Conservation (phyloP, 495 filamentous ascomycete species). For the Aspergillus nidulans region DNA sequence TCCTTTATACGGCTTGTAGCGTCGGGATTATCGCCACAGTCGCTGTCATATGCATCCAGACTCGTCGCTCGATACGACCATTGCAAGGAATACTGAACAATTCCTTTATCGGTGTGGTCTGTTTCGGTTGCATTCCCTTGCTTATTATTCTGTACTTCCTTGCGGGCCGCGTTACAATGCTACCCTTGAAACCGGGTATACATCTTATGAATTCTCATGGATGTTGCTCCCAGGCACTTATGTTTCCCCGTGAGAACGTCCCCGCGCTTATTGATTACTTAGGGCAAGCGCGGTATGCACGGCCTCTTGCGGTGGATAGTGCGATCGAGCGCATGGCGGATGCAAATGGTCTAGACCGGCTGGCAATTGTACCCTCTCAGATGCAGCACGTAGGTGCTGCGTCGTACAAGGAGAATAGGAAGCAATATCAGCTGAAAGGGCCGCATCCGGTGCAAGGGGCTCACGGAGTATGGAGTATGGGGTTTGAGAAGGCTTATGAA, state of each 20-base stretch:
- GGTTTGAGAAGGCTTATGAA: slow-evolving; percentile 22
- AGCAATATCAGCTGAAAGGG: slow-evolving; percentile 16
- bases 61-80: slow-evolving; percentile 13
- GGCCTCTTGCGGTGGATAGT: slow-evolving; percentile 18
- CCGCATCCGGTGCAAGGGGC: slow-evolving; percentile 21
- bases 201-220: slow-evolving; percentile 32
- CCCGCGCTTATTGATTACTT: slow-evolving; percentile 20
- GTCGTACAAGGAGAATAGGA: slow-evolving; percentile 23
- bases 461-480: slow-evolving; percentile 30
- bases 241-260: slow-evolving; percentile 26
- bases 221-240: slow-evolving; percentile 36
- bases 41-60: slow-evolving; percentile 15
- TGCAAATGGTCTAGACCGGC: slow-evolving; percentile 15
- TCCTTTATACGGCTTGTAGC: slow-evolving; percentile 33
- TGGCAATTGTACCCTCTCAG: slow-evolving; percentile 23
- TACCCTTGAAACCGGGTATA: slow-evolving; percentile 28
- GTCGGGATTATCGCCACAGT: slow-evolving; percentile 19
- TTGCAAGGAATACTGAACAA: slow-evolving; percentile 24
- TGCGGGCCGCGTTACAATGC: slow-evolving; percentile 35
- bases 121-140: slow-evolving; percentile 27
- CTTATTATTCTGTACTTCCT: slow-evolving; percentile 34
- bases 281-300: slow-evolving; percentile 11
- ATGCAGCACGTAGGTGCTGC: slow-evolving; percentile 30
- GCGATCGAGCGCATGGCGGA: slow-evolving; percentile 21
- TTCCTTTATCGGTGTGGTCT: slow-evolving; percentile 19